A percentile compares a stretch with the other conserved stretches of the same genome.
phyloP scores from a whole-genome alignment of 306 rosid genomes.

The Coriaria nepalensis region DNA sequence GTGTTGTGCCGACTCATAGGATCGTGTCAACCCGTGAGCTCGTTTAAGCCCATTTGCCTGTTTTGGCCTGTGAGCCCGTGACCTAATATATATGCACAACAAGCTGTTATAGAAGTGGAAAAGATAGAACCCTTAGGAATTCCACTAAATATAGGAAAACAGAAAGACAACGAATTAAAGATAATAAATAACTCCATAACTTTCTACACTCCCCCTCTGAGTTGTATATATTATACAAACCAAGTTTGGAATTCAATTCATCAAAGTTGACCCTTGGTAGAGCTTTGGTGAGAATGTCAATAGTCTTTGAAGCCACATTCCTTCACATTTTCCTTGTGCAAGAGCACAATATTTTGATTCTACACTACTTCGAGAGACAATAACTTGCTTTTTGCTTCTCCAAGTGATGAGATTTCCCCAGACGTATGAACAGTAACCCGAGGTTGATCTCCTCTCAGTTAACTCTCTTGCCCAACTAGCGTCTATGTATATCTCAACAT shows the following conservation, averaged over 20 bases:
- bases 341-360: not conserved
- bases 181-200: no score
- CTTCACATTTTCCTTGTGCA: not conserved
- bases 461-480: not conserved
- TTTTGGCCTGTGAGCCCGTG: no score
- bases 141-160: no score
- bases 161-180: no score
- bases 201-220: not conserved
- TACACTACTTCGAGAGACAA: not conserved
- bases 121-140: no score
- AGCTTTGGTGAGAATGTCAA: not conserved
- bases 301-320: not conserved
- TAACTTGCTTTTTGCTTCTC: not conserved
- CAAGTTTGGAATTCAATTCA: not conserved
- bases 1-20: no score
- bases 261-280: not conserved
- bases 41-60: no score
- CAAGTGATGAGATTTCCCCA: not conserved
- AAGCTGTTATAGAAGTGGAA: no score
- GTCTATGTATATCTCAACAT: not conserved
- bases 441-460: not conserved
- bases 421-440: not conserved
- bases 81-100: no score
- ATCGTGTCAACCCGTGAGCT: no score
- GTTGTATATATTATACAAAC: not conserved